Percentiles rank a stretch among this genome's conserved stretches.
Evolutionary conservation across 31 red algal species (phyloP).

Genomic region (Endocladia muricata): DNA sequence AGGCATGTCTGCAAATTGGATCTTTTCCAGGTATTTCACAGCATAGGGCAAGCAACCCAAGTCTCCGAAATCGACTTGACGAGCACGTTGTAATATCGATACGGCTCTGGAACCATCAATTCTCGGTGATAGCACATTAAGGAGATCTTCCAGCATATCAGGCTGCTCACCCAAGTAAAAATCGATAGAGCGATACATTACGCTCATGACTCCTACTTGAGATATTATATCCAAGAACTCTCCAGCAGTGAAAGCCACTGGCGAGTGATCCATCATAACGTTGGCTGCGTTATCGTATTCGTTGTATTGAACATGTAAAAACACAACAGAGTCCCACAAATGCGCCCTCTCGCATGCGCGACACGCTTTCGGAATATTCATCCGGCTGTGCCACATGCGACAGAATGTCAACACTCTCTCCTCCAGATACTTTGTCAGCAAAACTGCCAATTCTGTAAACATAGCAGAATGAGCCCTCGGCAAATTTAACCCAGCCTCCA

Average conservation of each 20-base stretch:
- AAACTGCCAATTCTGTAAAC: constrained; percentile 82
- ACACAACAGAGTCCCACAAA: constrained; percentile 54
- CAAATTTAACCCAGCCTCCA: constrained; percentile 77
- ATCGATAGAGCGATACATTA: constrained; percentile 90
- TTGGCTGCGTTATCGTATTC: constrained; percentile 92
- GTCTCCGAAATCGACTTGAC: constrained; percentile 56
- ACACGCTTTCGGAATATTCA: constrained; percentile 69
- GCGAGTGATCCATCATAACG: constrained; percentile 95
- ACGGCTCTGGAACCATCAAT: constrained; percentile 77
- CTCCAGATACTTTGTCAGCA: constrained; percentile 65
- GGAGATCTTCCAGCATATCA: constrained; percentile 79
- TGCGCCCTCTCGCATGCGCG: constrained; percentile 60
- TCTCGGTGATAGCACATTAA: constrained; percentile 70
- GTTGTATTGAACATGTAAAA: constrained; percentile 54
- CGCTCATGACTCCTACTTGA: constrained; percentile 60
- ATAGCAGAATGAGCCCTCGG: constrained; percentile 82
- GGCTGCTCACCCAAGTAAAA: constrained; percentile 97
- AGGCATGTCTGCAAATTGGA: constrained; percentile 76
- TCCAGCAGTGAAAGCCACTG: constrained; percentile 66
- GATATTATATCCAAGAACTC: constrained; percentile 87
- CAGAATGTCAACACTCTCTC: constrained; percentile 79
- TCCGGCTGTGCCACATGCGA: constrained; percentile 83
- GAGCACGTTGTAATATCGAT: constrained; percentile 63
- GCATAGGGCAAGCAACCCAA: constrained; percentile 79
- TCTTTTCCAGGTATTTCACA: constrained; percentile 79